Conservation (phyloP, 129 eudicot genomes). For the Artemisia annua region DNA sequence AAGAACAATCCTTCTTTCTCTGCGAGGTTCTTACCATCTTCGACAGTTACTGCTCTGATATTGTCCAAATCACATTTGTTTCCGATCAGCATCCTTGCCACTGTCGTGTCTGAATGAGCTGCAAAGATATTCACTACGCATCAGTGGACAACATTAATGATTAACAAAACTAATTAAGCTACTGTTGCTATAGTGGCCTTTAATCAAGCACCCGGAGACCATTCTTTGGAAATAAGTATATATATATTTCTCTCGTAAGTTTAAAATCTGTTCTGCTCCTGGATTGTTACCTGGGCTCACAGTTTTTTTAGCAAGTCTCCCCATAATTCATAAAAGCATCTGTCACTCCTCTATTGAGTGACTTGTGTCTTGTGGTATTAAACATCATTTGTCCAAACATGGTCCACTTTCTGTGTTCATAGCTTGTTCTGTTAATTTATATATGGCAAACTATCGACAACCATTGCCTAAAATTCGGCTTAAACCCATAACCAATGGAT, state of each 20-base stretch:
- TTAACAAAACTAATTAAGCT: background rate
- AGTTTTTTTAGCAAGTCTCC: too few relatives aligned
- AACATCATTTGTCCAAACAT: background rate
- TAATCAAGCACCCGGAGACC: background rate
- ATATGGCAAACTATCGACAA: too few relatives aligned
- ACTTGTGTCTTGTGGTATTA: too few relatives aligned
- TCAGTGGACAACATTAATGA: background rate
- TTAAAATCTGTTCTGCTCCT: too few relatives aligned
- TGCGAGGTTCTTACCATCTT: slow-evolving; percentile 72
- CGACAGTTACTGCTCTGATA: slow-evolving; percentile 58
- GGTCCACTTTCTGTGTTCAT: background rate
- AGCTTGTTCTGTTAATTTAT: background rate
- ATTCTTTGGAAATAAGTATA: background rate
- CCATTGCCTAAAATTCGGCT: too few relatives aligned
- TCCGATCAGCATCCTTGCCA: slow-evolving; percentile 66
- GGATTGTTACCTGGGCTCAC: too few relatives aligned
- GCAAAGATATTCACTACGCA: slow-evolving; percentile 21
- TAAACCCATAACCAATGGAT: too few relatives aligned
- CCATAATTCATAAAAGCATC: too few relatives aligned
- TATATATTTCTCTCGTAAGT: too few relatives aligned
- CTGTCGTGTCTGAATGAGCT: slow-evolving; percentile 82
- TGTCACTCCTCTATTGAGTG: too few relatives aligned
- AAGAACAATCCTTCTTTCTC: slow-evolving; percentile 73
- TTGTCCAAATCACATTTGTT: slow-evolving; percentile 66
- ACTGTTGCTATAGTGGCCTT: background rate